A percentile compares a stretch with the other conserved stretches of the same genome.
Evolutionary conservation across 805 yeast species (phyloP).

Genomic region (Wickerhamiella azyma): DNA sequence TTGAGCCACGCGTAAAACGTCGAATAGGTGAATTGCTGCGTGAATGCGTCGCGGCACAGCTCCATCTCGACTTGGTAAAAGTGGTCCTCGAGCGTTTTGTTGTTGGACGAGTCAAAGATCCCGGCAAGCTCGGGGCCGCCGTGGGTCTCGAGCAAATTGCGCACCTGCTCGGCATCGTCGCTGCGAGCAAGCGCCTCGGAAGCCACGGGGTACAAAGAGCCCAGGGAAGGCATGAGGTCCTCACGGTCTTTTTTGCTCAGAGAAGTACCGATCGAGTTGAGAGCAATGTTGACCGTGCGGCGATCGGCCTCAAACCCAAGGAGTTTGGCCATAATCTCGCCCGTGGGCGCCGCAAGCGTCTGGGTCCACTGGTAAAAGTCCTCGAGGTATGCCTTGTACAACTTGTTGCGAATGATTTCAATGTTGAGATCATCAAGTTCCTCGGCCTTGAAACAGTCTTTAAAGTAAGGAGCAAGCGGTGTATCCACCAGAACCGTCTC

Average conservation of each 20-base stretch:
- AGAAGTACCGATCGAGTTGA: slow-evolving; percentile 79
- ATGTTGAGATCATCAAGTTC: slow-evolving; percentile 92
- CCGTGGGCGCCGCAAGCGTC: slow-evolving; percentile 60
- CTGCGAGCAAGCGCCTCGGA: slow-evolving; percentile 54
- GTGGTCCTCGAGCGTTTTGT: slow-evolving; percentile 77
- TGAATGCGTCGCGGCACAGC: slow-evolving; percentile 79
- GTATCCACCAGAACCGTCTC: slow-evolving; percentile 89
- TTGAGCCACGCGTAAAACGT: slow-evolving; percentile 95
- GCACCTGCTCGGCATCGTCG: slow-evolving; percentile 78
- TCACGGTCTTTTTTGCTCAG: slow-evolving; percentile 59
- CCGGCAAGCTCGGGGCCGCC: slow-evolving; percentile 25
- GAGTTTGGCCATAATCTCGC: slow-evolving; percentile 64
- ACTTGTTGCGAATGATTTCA: slow-evolving; percentile 81
- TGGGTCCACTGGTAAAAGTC: slow-evolving; percentile 61
- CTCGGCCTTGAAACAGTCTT: slow-evolving; percentile 71
- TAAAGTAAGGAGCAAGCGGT: slow-evolving; percentile 93
- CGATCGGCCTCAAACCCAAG: slow-evolving; percentile 90
- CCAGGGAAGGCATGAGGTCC: slow-evolving; percentile 65
- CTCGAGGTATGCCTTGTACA: slow-evolving; percentile 86
- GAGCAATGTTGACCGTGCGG: slow-evolving; percentile 78
- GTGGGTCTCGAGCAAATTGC: slow-evolving; percentile 26
- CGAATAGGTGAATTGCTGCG: slow-evolving; percentile 86
- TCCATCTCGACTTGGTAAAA: slow-evolving; percentile 88
- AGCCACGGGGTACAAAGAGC: slow-evolving; percentile 61
- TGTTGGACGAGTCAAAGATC: slow-evolving; percentile 33